Percentiles rank a stretch among this genome's conserved stretches.
phyloP scores from a whole-genome alignment of 768 basidiomycete species.

The Collybiopsis confluens region DNA sequence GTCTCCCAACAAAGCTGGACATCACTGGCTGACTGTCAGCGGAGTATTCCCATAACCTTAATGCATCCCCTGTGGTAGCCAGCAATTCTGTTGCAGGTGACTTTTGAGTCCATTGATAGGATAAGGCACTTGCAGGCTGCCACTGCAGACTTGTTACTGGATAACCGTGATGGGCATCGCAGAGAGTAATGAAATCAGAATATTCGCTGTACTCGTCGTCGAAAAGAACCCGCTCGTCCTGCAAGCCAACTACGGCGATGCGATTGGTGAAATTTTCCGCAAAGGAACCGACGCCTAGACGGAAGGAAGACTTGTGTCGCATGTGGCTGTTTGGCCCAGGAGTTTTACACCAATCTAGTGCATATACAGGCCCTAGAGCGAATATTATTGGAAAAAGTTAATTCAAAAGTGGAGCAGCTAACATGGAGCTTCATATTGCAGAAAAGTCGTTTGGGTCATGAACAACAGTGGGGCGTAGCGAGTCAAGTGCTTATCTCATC shows the following conservation, averaged over 20 bases:
- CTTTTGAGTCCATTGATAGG: constrained; percentile 67
- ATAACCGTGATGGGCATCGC: constrained; percentile 82
- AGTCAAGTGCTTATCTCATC: no score
- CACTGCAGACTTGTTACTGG: constrained; percentile 92
- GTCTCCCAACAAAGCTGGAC: constrained; percentile 68
- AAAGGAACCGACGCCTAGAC: constrained; percentile 83
- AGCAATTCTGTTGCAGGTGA: constrained; percentile 70
- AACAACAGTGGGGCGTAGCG: no score
- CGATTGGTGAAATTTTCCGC: constrained; percentile 80
- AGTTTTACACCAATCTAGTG: constrained; percentile 86
- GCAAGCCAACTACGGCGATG: constrained; percentile 73
- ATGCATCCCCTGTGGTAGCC: constrained; percentile 90
- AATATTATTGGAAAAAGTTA: constrained; percentile 9
- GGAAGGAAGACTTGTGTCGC: constrained; percentile 74
- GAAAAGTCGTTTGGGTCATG: constrained; percentile 69
- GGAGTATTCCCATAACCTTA: constrained; percentile 88
- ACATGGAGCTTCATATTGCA: constrained; percentile 87
- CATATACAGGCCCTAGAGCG: constrained; percentile 74
- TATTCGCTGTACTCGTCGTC: constrained; percentile 82
- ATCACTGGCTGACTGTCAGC: constrained; percentile 56
- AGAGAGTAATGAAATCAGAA: constrained; percentile 82
- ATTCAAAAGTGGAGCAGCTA: constrained; percentile 26
- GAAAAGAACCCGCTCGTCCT: constrained; percentile 83
- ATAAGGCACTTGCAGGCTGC: constrained; percentile 74
- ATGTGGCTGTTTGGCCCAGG: constrained; percentile 68